Percentiles rank a stretch among this genome's conserved stretches.
phyloP scores from a whole-genome alignment of 169 alveolate genomes.

The Neospora caninum region DNA sequence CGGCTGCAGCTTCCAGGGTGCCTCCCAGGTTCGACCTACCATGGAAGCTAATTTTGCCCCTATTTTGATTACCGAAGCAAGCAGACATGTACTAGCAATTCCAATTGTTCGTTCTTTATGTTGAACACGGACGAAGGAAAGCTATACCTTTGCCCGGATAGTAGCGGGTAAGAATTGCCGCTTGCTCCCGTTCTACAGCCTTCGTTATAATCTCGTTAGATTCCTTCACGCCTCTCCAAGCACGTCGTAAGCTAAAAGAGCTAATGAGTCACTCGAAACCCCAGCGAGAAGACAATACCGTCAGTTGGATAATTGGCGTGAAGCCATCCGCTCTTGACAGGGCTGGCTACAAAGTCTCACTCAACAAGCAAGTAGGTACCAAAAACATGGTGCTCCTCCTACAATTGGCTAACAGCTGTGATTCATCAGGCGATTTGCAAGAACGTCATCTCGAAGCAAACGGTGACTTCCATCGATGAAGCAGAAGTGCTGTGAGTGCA shows the following conservation, averaged over 20 bases:
- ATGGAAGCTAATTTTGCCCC: neutral
- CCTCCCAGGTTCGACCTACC: neutral
- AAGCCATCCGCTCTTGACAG: constrained; percentile 5
- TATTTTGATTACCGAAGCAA: neutral
- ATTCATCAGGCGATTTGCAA: neutral
- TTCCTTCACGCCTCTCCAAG: constrained; percentile 30
- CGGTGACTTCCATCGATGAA: constrained; percentile 24
- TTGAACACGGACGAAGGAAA: neutral
- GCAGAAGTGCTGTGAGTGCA: neutral
- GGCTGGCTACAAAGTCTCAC: neutral
- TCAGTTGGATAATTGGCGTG: constrained; percentile 33
- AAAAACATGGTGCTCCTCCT: neutral
- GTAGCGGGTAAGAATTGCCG: neutral
- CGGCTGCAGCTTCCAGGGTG: constrained; percentile 31
- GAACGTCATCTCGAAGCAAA: constrained; percentile 13
- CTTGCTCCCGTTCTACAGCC: neutral
- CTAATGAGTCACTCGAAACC: neutral
- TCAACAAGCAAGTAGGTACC: constrained; percentile 28
- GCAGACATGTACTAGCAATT: neutral
- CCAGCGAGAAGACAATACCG: neutral
- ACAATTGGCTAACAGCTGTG: neutral
- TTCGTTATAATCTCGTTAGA: neutral
- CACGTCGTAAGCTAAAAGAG: neutral
- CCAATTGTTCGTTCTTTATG: constrained; percentile 33
- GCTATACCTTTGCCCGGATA: constrained; percentile 13